Conservation (phyloP, 352 stramenopile genomes). For the Phytophthora europaea region DNA sequence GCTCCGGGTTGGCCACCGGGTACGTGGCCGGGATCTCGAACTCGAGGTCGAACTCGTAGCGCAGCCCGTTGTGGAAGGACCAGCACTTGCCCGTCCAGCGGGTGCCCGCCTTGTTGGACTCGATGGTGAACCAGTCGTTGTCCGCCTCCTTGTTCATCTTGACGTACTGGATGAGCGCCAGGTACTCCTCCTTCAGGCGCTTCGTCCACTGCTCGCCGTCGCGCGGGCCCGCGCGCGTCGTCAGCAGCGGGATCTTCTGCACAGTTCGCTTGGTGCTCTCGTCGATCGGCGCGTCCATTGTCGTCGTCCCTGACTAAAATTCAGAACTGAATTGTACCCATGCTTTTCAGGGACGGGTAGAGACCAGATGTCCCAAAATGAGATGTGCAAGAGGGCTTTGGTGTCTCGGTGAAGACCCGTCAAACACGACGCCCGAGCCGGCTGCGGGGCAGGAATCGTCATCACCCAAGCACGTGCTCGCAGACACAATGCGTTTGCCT, state of each 20-base stretch:
- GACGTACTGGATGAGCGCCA: constrained; percentile 91
- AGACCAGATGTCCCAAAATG: not conserved
- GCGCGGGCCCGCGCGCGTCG: constrained; percentile 77
- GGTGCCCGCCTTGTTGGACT: constrained; percentile 86
- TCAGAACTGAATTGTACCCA: not conserved
- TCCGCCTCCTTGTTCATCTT: constrained; percentile 92
- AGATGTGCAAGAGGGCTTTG: not conserved
- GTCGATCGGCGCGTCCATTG: constrained; percentile 85
- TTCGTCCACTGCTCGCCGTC: constrained; percentile 85
- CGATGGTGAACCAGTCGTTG: constrained; percentile 93
- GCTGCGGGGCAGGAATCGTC: constrained; percentile 5
- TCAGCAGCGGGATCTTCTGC: constrained; percentile 89
- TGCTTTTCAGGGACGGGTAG: not conserved
- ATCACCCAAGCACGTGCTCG: constrained; percentile 19
- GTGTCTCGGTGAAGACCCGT: constrained; percentile 1
- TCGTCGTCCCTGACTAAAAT: not conserved
- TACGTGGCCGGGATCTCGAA: constrained; percentile 90
- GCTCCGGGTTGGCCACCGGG: constrained; percentile 82
- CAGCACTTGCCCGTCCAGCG: constrained; percentile 91
- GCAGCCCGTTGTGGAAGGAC: constrained; percentile 88
- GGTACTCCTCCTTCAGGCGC: constrained; percentile 90
- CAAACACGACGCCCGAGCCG: not conserved
- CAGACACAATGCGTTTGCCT: not conserved
- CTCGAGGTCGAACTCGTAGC: constrained; percentile 90
- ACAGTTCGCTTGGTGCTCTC: constrained; percentile 84